A percentile compares a stretch with the other conserved stretches of the same genome.
Conservation (phyloP, 345 rosid genomes). For the Linum tenue region DNA sequence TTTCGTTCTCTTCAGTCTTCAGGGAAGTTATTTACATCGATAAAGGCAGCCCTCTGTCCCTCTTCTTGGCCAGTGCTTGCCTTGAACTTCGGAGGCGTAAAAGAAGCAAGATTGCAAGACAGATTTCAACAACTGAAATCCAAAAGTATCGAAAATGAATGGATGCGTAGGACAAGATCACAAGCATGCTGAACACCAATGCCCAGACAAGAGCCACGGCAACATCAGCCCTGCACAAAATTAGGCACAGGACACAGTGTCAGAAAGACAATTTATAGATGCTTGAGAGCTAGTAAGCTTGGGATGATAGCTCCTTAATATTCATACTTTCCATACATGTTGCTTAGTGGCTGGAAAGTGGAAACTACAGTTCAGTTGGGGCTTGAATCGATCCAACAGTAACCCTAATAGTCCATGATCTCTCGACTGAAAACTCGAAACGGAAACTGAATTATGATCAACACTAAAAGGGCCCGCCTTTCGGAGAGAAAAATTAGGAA, state of each 20-base stretch:
- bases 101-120: constrained; percentile 31
- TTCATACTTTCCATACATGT: too few relatives aligned
- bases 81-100: constrained; percentile 28
- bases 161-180: constrained; percentile 24
- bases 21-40: constrained; percentile 27
- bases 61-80: constrained; percentile 32
- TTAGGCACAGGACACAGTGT: neutral
- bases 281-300: neutral
- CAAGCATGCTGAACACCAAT: constrained; percentile 24
- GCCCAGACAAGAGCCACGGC: constrained; percentile 40
- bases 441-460: neutral
- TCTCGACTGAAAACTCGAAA: neutral
- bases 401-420: too few relatives aligned
- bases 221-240: constrained; percentile 37
- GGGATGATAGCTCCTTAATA: neutral
- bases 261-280: neutral
- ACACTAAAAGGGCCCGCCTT: neutral
- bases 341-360: too few relatives aligned
- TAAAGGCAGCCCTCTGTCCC: constrained; percentile 43
- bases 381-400: too few relatives aligned
- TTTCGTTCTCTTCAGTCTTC: neutral
- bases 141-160: constrained; percentile 27
- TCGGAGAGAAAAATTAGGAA: neutral
- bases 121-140: constrained; percentile 21
- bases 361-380: too few relatives aligned